Conservation (phyloP, 805 yeast genomes). For the Monosporozyma servazzii region DNA sequence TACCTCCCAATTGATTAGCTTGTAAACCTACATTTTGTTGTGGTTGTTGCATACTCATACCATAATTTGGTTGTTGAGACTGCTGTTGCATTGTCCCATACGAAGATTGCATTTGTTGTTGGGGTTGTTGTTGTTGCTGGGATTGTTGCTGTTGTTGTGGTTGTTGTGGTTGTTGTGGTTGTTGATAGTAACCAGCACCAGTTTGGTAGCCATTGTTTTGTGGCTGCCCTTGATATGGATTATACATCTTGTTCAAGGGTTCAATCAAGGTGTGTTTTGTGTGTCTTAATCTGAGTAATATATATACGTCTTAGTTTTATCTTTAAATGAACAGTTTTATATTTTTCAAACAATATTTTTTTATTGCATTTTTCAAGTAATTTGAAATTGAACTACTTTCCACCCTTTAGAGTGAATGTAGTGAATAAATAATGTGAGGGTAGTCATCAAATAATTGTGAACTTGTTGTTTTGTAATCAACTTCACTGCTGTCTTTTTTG, state of each 20-base stretch:
- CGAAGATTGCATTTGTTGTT: constrained; percentile 1
- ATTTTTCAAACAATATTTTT: background rate
- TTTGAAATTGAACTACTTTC: background rate
- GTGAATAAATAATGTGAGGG: too few relatives aligned
- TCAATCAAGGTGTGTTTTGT: background rate
- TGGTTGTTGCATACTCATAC: constrained; percentile 7
- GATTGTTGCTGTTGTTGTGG: constrained; percentile 10
- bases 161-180: constrained; percentile 24
- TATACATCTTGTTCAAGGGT: constrained; percentile 5
- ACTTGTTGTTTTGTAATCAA: too few relatives aligned
- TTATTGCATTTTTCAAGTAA: background rate
- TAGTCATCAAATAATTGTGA: too few relatives aligned
- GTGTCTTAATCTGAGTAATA: background rate
- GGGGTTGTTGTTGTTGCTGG: constrained; percentile 2
- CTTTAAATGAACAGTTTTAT: background rate
- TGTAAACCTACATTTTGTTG: constrained; percentile 21
- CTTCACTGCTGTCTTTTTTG: too few relatives aligned
- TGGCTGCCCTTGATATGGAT: constrained; percentile 8
- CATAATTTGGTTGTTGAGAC: constrained; percentile 2
- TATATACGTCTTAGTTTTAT: background rate
- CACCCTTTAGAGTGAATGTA: background rate
- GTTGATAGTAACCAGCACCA: constrained; percentile 11
- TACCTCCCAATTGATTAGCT: background rate
- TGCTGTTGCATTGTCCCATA: constrained; percentile 2
- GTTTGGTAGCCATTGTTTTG: constrained; percentile 3